Evolutionary conservation across 805 yeast genomes (phyloP).

Genomic region (Wickerhamomyces chaumierensis): DNA sequence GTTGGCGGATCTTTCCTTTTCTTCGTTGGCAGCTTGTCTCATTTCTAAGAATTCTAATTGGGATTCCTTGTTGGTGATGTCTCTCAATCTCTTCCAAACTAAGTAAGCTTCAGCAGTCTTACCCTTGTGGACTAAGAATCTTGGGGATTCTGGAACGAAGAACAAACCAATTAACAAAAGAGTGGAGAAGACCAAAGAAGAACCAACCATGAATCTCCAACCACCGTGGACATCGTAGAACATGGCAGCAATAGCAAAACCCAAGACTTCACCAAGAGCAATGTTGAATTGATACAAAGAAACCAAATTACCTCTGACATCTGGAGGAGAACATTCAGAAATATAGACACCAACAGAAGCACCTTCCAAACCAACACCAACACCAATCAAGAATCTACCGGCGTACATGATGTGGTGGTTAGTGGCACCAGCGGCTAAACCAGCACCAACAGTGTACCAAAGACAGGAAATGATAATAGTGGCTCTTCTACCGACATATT

Average conservation of each 20-base stretch:
- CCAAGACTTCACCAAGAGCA: constrained; percentile 57
- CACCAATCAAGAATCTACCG: constrained; percentile 48
- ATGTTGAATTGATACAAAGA: constrained; percentile 54
- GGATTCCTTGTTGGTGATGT: constrained; percentile 28
- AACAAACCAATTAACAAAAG: constrained; percentile 37
- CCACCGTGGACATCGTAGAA: constrained; percentile 45
- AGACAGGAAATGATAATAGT: constrained; percentile 46
- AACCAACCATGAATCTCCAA: constrained; percentile 59
- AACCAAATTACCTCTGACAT: constrained; percentile 48
- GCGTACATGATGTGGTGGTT: constrained; percentile 40
- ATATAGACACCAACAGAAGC: constrained; percentile 54
- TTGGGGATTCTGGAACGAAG: constrained; percentile 52
- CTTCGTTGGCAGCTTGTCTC: constrained; percentile 40
- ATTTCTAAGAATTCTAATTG: constrained; percentile 47
- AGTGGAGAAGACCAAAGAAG: constrained; percentile 48
- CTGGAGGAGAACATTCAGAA: constrained; percentile 48
- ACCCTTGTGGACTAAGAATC: constrained; percentile 40
- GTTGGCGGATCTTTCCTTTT: constrained; percentile 26
- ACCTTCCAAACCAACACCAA: constrained; percentile 59
- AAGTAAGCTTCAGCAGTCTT: constrained; percentile 40
- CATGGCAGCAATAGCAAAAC: constrained; percentile 53
- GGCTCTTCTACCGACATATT: constrained; percentile 41
- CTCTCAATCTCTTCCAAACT: constrained; percentile 47
- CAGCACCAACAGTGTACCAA: constrained; percentile 52
- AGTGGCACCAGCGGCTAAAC: constrained; percentile 40